Percentiles rank a stretch among this genome's conserved stretches.
These are phyloP conservation scores for Fusarium sp. DNA, from an alignment of 2,329 filamentous ascomycete genomes.

Conservation along the genomic window DNA sequence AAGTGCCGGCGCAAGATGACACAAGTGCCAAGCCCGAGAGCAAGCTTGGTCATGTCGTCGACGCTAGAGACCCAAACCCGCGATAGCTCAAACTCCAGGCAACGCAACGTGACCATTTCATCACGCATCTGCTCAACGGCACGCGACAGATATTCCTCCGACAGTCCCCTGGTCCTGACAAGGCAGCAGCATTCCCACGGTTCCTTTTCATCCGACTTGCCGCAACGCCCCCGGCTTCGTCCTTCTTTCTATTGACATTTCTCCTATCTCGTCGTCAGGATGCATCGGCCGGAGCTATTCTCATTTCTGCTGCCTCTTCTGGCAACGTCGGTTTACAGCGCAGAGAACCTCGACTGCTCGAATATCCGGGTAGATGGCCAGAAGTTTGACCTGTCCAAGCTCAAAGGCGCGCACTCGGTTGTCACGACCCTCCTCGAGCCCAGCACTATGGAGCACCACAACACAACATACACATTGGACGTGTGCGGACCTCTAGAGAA, in stretches of 20 bases:
- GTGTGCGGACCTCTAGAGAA: constrained; percentile 77
- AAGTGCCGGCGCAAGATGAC: constrained; percentile 46
- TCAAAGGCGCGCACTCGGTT: constrained; percentile 77
- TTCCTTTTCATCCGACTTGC: constrained; percentile 19
- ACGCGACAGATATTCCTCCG: constrained; percentile 14
- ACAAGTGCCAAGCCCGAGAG: constrained; percentile 43
- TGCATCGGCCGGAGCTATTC: constrained; percentile 55
- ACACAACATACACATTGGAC: constrained; percentile 86
- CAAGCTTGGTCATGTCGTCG: constrained; percentile 42
- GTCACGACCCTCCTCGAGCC: constrained; percentile 68
- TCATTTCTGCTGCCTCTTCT: constrained; percentile 53
- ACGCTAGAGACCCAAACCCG: constrained; percentile 30
- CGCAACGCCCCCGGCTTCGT: constrained; percentile 3
- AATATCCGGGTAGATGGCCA: constrained; percentile 69
- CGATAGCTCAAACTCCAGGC: constrained; percentile 37
- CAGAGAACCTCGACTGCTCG: constrained; percentile 71
- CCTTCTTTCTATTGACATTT: neutral
- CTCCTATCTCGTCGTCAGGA: constrained; percentile 42
- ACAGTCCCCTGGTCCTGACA: constrained; percentile 1
- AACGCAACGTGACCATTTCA: constrained; percentile 45
- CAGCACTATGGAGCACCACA: constrained; percentile 63
- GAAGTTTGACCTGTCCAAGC: constrained; percentile 72
- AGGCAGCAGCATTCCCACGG: neutral
- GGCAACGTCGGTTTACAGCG: constrained; percentile 52
- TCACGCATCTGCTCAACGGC: constrained; percentile 32